Base-by-base conservation (phyloP, 1,139 yeast genomes). In the Sugiyamaella pinicola region DNA sequence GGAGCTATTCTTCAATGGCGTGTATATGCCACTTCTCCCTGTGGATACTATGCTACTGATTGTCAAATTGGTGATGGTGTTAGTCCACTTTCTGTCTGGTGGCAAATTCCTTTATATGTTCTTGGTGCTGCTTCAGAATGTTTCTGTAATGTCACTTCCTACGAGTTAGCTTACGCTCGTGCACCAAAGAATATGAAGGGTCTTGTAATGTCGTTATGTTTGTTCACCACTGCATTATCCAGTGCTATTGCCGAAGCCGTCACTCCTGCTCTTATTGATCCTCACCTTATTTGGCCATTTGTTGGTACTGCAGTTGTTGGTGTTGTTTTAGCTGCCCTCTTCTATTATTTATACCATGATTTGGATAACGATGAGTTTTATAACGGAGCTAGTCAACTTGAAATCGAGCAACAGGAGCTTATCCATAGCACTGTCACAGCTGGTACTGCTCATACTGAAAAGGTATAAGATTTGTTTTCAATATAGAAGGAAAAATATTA, bases 1-100 rank as follows among this genome's bases (percentile, higher is more conserved):
- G 88, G 89, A 56, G 86, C 88, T n/a, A 80, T 83, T 29, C 73
- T 85, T 58, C 91, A 85, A 69, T 78, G 79, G 66, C 75, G 69
- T 67, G 79, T 85, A 52, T 85, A 84, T 70, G 69, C 72, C 52
- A 75, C 84, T 8, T 84, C 85, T 33, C 86, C 87, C 56, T 84
- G 89, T 75, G 85, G 81, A 57, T 77, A 79, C 58, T 60, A 65
- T 52, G 78, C 79, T 38, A 74, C 82, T 9, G 75, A 73, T 26
- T 82, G 86, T 74, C 38, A 43, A 43, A n/a, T 43, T 19, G 47
- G 47, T 33, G 70, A 68, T 39, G 51, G 51, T 34, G 76, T 74
- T 19, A 73, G 84, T 22, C 82, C 83, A 26, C 68, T 82, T 31
- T 68, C 78, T 42, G 83, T 82, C n/a, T 81, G 85, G 85, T 72